Evolutionary conservation across 345 rosid species (phyloP).

Genomic region (Gossypium bickii): DNA sequence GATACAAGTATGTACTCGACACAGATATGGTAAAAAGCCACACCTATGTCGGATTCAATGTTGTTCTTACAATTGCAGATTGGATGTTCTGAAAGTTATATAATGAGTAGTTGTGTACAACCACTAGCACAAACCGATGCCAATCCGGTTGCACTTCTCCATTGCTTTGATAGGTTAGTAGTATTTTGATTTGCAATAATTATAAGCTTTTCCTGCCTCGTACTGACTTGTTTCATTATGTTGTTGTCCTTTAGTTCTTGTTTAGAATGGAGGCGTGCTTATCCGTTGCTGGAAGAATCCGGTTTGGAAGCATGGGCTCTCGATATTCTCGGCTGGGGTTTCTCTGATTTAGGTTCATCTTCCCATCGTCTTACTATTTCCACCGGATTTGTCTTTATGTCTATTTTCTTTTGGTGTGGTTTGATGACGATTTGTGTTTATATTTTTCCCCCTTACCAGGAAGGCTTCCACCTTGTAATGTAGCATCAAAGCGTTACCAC

Average conservation of each 20-base stretch:
- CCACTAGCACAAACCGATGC: constrained; percentile 37
- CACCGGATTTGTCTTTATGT: not conserved
- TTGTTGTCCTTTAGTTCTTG: constrained; percentile 50
- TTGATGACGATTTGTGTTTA: not conserved
- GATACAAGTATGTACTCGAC: no score
- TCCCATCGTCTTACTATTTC: not conserved
- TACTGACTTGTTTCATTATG: constrained; percentile 9
- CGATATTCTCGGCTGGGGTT: constrained; percentile 94
- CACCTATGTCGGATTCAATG: not conserved
- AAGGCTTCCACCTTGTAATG: constrained; percentile 63
- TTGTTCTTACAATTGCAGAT: constrained; percentile 32
- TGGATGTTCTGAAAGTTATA: constrained; percentile 33
- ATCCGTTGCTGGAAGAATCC: constrained; percentile 68
- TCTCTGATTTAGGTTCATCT: constrained; percentile 65
- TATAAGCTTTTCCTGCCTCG: not conserved
- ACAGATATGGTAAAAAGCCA: no score
- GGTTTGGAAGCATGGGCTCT: constrained; percentile 85
- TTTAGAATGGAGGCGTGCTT: constrained; percentile 72
- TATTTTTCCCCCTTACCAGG: constrained; percentile 26
- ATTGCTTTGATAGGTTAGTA: constrained; percentile 81
- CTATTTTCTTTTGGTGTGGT: not conserved
- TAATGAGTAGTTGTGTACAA: constrained; percentile 77
- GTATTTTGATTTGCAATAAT: not conserved
- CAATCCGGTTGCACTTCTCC: constrained; percentile 70
- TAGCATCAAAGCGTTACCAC: constrained; percentile 64